A percentile compares a stretch with the other conserved stretches of the same genome.
phyloP scores from a whole-genome alignment of 169 alveolate species.

The Plasmodium vivax region DNA sequence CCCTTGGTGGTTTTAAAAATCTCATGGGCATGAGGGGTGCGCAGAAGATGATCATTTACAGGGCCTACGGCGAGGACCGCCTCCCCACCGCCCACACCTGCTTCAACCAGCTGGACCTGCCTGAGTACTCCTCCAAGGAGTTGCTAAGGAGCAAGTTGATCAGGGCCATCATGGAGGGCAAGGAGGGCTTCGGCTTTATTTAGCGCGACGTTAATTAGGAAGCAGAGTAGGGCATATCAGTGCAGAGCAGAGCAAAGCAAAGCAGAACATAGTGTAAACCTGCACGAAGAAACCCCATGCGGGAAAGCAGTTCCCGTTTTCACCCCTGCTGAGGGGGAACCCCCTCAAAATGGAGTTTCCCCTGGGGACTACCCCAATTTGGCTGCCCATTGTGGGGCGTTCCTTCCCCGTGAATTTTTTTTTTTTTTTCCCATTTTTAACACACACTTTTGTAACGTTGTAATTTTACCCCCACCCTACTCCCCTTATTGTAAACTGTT shows the following conservation, averaged over 20 bases:
- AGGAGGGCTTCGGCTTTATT: constrained; percentile 97
- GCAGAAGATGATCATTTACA: constrained; percentile 96
- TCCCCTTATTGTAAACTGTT: background rate
- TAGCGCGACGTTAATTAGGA: constrained; percentile 37
- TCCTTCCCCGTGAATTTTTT: background rate
- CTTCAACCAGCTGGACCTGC: constrained; percentile 98
- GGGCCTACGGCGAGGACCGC: constrained; percentile 92
- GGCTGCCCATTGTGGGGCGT: background rate
- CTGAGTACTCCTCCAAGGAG: constrained; percentile 96
- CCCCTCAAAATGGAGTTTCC: background rate
- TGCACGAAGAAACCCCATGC: background rate
- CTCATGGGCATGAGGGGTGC: constrained; percentile 99
- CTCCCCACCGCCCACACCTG: constrained; percentile 99
- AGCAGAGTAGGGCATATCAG: background rate
- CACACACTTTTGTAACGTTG: background rate
- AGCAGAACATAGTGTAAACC: background rate
- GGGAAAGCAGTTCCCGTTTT: background rate
- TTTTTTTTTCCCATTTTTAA: background rate
- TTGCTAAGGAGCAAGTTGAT: constrained; percentile 90
- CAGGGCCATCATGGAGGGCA: constrained; percentile 95
- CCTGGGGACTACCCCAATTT: background rate
- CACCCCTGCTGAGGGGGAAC: background rate
- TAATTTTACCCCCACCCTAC: background rate
- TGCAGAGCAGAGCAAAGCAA: background rate
- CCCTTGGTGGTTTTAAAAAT: constrained; percentile 98